Conservation (phyloP, 495 filamentous ascomycete species). For the Physcia stellaris region DNA sequence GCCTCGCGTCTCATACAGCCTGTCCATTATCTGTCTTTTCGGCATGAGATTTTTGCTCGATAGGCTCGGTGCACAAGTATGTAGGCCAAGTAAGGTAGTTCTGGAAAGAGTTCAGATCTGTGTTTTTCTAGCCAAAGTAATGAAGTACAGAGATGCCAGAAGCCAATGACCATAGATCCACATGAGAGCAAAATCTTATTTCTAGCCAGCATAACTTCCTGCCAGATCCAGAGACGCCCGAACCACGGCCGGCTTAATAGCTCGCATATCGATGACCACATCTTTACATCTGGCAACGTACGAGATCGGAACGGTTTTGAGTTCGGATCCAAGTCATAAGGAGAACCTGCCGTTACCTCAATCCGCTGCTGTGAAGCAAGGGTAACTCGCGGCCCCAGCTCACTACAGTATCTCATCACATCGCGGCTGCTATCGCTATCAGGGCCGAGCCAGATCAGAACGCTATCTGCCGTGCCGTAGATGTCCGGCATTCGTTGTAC, state of each 20-base stretch:
- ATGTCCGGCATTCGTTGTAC: constrained; percentile 4
- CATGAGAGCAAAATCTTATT: neutral
- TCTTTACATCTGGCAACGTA: neutral
- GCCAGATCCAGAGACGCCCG: constrained; percentile 3
- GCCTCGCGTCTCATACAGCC: neutral
- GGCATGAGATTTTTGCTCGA: no score
- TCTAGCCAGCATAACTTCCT: constrained; percentile 1
- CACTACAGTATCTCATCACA: neutral
- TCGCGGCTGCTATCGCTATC: constrained; percentile 1
- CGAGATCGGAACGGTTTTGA: neutral
- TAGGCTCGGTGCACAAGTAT: no score
- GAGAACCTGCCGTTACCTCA: neutral
- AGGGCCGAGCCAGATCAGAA: constrained; percentile 4
- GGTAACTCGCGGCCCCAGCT: neutral
- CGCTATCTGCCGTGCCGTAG: no score
- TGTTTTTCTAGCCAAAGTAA: neutral
- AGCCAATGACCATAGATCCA: neutral
- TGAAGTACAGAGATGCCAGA: neutral
- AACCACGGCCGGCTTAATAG: neutral
- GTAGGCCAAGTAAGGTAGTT: no score
- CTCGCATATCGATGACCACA: neutral
- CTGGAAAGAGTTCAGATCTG: no score
- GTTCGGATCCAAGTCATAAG: neutral
- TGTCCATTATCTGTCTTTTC: no score
- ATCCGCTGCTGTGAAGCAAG: neutral